A percentile compares a stretch with the other conserved stretches of the same genome.
These are phyloP conservation scores for Endoconidiophora polonica DNA, from an alignment of 2,329 filamentous ascomycete genomes.

Conservation along the genomic window DNA sequence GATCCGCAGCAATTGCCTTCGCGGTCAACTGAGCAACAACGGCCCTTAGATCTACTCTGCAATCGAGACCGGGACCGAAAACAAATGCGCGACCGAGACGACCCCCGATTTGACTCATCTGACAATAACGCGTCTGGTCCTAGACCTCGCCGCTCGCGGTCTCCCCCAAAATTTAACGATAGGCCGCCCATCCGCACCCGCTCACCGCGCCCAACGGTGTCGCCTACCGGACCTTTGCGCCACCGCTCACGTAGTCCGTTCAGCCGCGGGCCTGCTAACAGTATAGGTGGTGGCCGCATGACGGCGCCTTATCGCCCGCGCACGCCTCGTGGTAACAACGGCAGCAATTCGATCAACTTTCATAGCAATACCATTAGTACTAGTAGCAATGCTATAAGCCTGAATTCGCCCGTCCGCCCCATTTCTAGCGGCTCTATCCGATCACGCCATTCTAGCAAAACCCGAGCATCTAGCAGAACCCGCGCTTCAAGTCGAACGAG, in stretches of 20 bases:
- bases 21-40: background rate
- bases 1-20: conserved; percentile 1
- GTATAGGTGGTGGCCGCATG: conserved; percentile 1
- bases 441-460: conserved; percentile 29
- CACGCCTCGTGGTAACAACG: conserved; percentile 1
- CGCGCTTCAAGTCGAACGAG: conserved; percentile 22
- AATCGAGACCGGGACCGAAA: conserved; percentile 23
- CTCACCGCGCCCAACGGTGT: background rate
- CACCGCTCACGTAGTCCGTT: conserved; percentile 9
- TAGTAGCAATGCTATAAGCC: conserved; percentile 1
- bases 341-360: no score
- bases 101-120: conserved; percentile 16
- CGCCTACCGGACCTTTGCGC: conserved; percentile 4
- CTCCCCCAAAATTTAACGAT: conserved; percentile 25
- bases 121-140: background rate
- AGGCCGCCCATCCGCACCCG: conserved; percentile 5
- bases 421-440: conserved; percentile 37
- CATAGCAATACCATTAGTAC: no score
- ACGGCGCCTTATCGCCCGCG: conserved; percentile 9
- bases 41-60: conserved; percentile 16
- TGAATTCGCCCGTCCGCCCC: conserved; percentile 16
- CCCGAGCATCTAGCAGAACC: conserved; percentile 27
- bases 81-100: conserved; percentile 16
- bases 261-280: background rate
- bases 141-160: conserved; percentile 31